Evolutionary conservation across 1,284 basidiomycete species (phyloP).

Genomic region (Ganoderma lucidum): DNA sequence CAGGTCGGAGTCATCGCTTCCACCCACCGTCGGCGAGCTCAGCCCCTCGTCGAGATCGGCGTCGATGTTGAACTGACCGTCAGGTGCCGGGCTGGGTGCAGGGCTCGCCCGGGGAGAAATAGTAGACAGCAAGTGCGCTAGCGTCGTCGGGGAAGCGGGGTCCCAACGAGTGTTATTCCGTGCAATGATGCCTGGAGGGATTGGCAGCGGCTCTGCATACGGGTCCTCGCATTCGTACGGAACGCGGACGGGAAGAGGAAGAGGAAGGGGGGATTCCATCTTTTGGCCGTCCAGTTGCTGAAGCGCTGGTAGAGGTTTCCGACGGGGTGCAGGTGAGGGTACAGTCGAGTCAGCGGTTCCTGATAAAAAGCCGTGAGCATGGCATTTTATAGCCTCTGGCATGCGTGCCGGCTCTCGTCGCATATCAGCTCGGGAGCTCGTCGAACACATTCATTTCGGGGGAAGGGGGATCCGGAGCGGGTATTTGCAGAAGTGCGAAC

Average conservation of each 20-base stretch:
- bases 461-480: not conserved
- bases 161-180: slow-evolving; percentile 37
- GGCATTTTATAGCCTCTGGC: slow-evolving; percentile 8
- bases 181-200: slow-evolving; percentile 33
- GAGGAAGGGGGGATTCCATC: slow-evolving; percentile 33
- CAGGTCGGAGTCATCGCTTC: slow-evolving; percentile 37
- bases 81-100: slow-evolving; percentile 30
- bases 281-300: slow-evolving; percentile 18
- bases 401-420: slow-evolving; percentile 1
- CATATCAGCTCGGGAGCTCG: not conserved
- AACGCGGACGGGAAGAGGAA: slow-evolving; percentile 34
- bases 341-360: slow-evolving; percentile 51
- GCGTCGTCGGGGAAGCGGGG: slow-evolving; percentile 43
- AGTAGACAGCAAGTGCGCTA: slow-evolving; percentile 39
- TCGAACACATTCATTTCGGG: not conserved
- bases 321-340: slow-evolving; percentile 46
- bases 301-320: slow-evolving; percentile 35
- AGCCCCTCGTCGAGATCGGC: slow-evolving; percentile 26
- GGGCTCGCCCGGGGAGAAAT: slow-evolving; percentile 41
- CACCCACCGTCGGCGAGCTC: slow-evolving; percentile 36
- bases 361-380: slow-evolving; percentile 23
- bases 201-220: slow-evolving; percentile 38
- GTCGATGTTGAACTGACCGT: slow-evolving; percentile 24
- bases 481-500: slow-evolving; percentile 20
- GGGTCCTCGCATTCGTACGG: slow-evolving; percentile 31